Conservation (phyloP, 441 rosid species). For the Eutrema salsugineum region DNA sequence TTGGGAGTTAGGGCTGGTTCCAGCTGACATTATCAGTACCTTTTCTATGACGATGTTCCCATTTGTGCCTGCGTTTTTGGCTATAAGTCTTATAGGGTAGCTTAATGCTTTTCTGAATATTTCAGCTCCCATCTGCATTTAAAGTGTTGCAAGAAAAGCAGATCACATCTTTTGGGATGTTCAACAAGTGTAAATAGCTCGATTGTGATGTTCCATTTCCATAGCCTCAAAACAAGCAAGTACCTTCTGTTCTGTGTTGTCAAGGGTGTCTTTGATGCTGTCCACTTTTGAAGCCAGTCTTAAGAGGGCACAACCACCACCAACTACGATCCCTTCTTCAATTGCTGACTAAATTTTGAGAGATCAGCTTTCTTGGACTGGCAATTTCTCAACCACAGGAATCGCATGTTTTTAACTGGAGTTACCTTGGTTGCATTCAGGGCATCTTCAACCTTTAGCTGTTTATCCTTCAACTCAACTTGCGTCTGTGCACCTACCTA, state of each 20-base stretch:
- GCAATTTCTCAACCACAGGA: slow-evolving; percentile 3
- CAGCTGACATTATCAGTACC: slow-evolving; percentile 33
- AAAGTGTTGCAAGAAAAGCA: background rate
- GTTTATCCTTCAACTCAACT: slow-evolving; percentile 88
- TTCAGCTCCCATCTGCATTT: slow-evolving; percentile 76
- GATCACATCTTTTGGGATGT: background rate
- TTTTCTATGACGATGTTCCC: slow-evolving; percentile 71
- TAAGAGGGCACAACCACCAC: slow-evolving; percentile 85
- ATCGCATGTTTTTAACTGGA: slow-evolving; percentile 10
- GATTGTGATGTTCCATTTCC: background rate
- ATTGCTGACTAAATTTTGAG: slow-evolving; percentile 63
- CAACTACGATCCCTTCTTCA: slow-evolving; percentile 90
- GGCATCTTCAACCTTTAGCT: slow-evolving; percentile 87
- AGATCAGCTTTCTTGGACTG: slow-evolving; percentile 24
- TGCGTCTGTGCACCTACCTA: slow-evolving; percentile 94
- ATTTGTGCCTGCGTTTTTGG: slow-evolving; percentile 77
- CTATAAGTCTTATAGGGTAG: slow-evolving; percentile 70
- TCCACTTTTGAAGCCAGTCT: slow-evolving; percentile 70
- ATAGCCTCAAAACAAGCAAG: background rate
- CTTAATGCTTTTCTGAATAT: slow-evolving; percentile 74
- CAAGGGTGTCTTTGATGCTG: slow-evolving; percentile 54
- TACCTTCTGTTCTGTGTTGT: slow-evolving; percentile 82
- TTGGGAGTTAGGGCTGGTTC: background rate
- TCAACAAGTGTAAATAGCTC: background rate
- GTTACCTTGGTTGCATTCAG: slow-evolving; percentile 90